Base-by-base conservation (phyloP, 225 moss, liverwort and hornwort genomes). In the Sphagnum tenellum region DNA sequence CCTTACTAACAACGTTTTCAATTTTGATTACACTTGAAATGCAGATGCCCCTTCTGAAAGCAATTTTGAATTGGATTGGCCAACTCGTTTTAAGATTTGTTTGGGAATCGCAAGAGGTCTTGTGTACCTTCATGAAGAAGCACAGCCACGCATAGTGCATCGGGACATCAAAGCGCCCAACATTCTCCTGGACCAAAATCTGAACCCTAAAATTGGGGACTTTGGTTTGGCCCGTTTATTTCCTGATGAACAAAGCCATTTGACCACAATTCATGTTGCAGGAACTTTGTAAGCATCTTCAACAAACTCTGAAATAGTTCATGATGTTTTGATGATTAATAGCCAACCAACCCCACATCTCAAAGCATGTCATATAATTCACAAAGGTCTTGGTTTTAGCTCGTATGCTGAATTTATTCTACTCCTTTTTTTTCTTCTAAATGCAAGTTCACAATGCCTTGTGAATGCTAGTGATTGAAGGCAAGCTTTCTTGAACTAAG, bases 141-240 rank as follows among this genome's bases (percentile, higher is more conserved):
- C 70, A 45, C 70, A 75, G 7, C 75, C 75, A 5, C 60, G n/a
- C 14, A 75, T 75, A n/a, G 55, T 75, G 10, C 75, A 75, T 63
- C 64, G 71, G 60, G 76, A 77, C 60, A 69, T 77, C 12, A 77
- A 77, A 52, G 64, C 76, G 5, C 0, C n/a, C 3, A 75, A 75
- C 57, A 62, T 75, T 51, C 71, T 75, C 45, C 54, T 75, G 2
- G 76, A 76, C 68, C 64, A 56, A 60, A 49, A 67, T 11, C 49
- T 60, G 11, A 76, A 60, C 61, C 49, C 76, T 3, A 76, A 76
- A 49, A 66, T 76, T 59, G 71, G 71, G 4, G 76, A 76, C 44
- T 76, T 76, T 59, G 76, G 76, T 49, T 59, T 76, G 5, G 71
- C 71, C 0, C 49, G 56, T 8, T 53, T 13, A 2, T 45, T 66